Evolutionary conservation across 108 stramenopile genomes (phyloP).

Genomic region (Nitzschia sp.): DNA sequence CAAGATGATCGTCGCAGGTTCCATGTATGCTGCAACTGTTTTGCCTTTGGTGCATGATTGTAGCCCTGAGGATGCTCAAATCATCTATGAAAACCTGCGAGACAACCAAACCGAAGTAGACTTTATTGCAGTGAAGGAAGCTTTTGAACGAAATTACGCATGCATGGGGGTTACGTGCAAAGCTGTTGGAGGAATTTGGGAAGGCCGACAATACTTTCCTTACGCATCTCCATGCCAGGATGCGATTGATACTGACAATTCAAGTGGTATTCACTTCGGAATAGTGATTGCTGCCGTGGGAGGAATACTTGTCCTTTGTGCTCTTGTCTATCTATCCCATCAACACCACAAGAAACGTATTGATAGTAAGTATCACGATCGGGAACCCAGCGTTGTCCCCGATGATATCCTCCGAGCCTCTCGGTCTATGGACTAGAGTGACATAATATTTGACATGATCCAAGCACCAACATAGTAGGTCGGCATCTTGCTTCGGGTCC

Average conservation of each 20-base stretch:
- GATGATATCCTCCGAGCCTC: background rate
- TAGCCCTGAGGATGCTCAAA: conserved; percentile 35
- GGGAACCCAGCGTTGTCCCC: background rate
- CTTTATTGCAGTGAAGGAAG: conserved; percentile 38
- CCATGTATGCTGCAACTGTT: conserved; percentile 53
- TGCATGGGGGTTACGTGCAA: conserved; percentile 55
- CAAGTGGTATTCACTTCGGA: background rate
- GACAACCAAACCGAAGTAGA: conserved; percentile 26
- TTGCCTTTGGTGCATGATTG: conserved; percentile 50
- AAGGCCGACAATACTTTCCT: conserved; percentile 9
- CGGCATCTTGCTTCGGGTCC: too few relatives aligned
- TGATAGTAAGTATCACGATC: background rate
- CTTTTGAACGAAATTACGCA: conserved; percentile 62
- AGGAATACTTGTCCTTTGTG: background rate
- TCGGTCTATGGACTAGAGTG: background rate
- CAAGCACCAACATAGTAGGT: too few relatives aligned
- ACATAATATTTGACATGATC: background rate
- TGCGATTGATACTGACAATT: background rate
- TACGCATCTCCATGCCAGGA: conserved; percentile 15
- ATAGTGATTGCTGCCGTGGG: background rate
- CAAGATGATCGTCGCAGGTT: conserved; percentile 35
- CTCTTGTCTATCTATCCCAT: background rate
- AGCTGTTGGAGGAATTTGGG: conserved; percentile 56
- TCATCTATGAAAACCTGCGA: conserved; percentile 53
- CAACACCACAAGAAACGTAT: background rate